phyloP scores from a whole-genome alignment of 2,329 filamentous ascomycete genomes.

The Xylariaceae sp. region DNA sequence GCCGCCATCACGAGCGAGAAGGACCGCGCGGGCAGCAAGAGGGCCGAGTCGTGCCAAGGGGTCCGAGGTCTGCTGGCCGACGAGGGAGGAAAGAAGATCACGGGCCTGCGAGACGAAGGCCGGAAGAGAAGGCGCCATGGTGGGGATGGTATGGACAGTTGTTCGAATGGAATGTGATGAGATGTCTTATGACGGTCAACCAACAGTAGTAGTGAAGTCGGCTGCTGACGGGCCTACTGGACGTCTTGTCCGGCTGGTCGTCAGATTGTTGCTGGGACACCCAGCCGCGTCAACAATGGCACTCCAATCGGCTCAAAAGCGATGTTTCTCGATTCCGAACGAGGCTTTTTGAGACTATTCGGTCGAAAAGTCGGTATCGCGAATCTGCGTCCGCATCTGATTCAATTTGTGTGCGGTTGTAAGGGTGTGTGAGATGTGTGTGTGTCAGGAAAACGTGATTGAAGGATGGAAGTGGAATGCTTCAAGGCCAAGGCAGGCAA shows the following conservation, averaged over 20 bases:
- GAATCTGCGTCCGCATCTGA: background rate
- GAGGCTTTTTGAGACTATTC: background rate
- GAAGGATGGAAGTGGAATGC: constrained; percentile 1
- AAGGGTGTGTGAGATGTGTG: background rate
- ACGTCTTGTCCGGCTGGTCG: constrained; percentile 13
- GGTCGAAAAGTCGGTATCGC: background rate
- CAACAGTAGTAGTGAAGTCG: background rate
- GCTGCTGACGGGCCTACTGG: background rate
- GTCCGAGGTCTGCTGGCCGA: constrained; percentile 21
- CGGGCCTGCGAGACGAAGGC: constrained; percentile 30
- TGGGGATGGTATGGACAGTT: background rate
- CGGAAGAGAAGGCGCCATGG: constrained; percentile 33
- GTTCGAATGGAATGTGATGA: background rate
- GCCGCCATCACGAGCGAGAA: constrained; percentile 37
- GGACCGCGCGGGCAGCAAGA: constrained; percentile 40
- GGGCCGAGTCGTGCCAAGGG: constrained; percentile 36
- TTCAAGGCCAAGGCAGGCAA: background rate
- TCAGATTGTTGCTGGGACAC: constrained; percentile 24
- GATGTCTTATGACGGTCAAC: constrained; percentile 5
- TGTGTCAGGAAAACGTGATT: background rate
- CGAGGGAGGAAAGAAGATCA: constrained; percentile 25
- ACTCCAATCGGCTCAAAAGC: constrained; percentile 15
- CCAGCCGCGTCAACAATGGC: constrained; percentile 25
- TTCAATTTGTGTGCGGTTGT: background rate
- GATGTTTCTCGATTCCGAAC: background rate